Evolutionary conservation across 2,329 filamentous ascomycete genomes (phyloP), one percentile per base, ranked within the genome.

Genomic region (Talaromyces sp.): DNA sequence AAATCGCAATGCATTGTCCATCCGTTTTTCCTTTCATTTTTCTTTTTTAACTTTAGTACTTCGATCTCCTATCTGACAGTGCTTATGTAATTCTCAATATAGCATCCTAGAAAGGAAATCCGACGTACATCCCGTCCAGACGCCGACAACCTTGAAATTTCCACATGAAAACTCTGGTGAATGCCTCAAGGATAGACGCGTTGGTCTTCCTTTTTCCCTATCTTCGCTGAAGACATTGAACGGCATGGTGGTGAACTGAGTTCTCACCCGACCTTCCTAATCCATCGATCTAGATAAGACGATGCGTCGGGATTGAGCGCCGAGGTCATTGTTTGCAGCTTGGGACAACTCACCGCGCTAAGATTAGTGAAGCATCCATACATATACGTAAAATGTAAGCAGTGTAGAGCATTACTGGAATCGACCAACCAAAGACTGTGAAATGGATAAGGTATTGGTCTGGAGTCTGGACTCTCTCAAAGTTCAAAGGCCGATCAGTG

Each of bases 281-380:
- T 52, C 19, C 19, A 25, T 37, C 35, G 5, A 52, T 37, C 31
- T n/a, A 52, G 48, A 52, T 52, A 52, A 52, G 48, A 39, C 19
- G 21, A 39, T 22, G 40, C 28, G 21, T 36, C 52, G 31, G 52
- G 28, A 54, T 33, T 40, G n/a, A n/a, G n/a, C n/a, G n/a, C n/a
- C n/a, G n/a, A n/a, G n/a, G n/a, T n/a, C n/a, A n/a, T 45, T 6
- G 11, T 7, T 41, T 40, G 22, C n/a, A 53, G 19, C 25, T 40
- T 15, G 15, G 5, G 11, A 54, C 52, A 43, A 41, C 52, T 54
- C 52, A 43, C 39, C 52, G 43, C 52, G 39, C 52, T 54, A 53
- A 43, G 7, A 31, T 36, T 13, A 43, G 31, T 19, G n/a, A 31
- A 21, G 25, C n/a, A 48, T 48, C 9, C n/a, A 48, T 48, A 21